Evolutionary conservation across 2,329 filamentous ascomycete species (phyloP), one percentile per base, ranked within the genome.

Genomic region (Phaeoacremonium minimum): DNA sequence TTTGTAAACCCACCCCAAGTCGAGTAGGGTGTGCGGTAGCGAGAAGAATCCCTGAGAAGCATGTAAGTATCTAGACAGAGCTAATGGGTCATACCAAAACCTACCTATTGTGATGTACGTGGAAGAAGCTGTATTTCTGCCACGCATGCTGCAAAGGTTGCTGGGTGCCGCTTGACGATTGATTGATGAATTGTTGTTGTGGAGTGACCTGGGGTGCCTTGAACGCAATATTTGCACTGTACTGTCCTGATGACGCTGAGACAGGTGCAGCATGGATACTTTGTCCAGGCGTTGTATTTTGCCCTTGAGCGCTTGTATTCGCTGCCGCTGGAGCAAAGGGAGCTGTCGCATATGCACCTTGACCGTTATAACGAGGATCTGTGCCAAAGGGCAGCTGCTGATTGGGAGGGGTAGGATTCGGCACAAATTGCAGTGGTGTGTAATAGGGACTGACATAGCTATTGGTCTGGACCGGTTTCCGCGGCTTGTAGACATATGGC

Each of bases 11-110:
- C 77, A 16, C 73, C 71, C 58, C 62, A 67, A 2, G 66, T 61
- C 13, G 71, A 67, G 49, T 82, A 83, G 2, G 78, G 78, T 5
- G 75, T 79, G 33, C 73, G 68, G 41, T 83, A 81, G 36, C 71
- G 71, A 7, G 68, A 64, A 6, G 71, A 61, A 41, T 76, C 71
- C 57, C 73, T 76, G 42, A 3, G 22, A 5, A n/a, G 17, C 11
- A 32, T 7, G 33, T 55, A 43, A 59, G 42, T 29, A 42, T 30
- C 38, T 26, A 42, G 35, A 22, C n/a, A n/a, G n/a, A n/a, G n/a
- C n/a, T n/a, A n/a, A n/a, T n/a, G n/a, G n/a, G n/a, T n/a, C n/a
- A n/a, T n/a, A n/a, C n/a, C n/a, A n/a, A 15, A 2, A 48, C 61
- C 40, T 63, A 75, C 67, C 73, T 71, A 44, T 80, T 80, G 45